These are phyloP conservation scores for Lepidium sativum DNA, from an alignment of 345 rosid species.

Conservation along the genomic window DNA sequence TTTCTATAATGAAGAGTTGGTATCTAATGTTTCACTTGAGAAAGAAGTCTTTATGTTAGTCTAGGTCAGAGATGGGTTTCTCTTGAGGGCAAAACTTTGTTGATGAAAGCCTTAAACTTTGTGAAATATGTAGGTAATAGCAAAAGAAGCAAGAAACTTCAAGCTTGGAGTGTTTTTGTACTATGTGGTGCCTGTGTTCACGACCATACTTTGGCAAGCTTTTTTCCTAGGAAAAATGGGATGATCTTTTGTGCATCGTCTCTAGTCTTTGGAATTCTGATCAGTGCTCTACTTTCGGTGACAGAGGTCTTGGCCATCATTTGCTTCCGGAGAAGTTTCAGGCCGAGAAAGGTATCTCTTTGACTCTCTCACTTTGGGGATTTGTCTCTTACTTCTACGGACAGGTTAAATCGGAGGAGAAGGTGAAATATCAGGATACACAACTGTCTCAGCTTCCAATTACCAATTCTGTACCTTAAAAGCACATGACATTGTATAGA, in stretches of 20 bases:
- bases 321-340: conserved; percentile 54
- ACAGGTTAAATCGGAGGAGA: conserved; percentile 25
- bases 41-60: too few relatives aligned
- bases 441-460: conserved; percentile 18
- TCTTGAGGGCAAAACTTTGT: too few relatives aligned
- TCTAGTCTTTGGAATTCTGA: conserved; percentile 39
- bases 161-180: conserved; percentile 41
- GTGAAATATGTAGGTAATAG: conserved; percentile 34
- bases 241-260: conserved; percentile 46
- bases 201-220: conserved; percentile 34
- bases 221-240: conserved; percentile 52
- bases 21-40: background rate
- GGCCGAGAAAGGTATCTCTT: conserved; percentile 57
- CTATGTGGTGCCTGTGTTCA: conserved; percentile 28
- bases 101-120: background rate
- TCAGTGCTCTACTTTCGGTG: conserved; percentile 41
- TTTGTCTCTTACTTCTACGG: conserved; percentile 65
- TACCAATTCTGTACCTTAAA: background rate
- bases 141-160: conserved; percentile 44
- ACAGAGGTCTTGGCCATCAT: conserved; percentile 53
- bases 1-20: too few relatives aligned
- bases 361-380: conserved; percentile 63
- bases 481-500: background rate
- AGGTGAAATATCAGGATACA: background rate
- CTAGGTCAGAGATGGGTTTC: too few relatives aligned